These are phyloP conservation scores for Fomitopsis schrenkii DNA, from an alignment of 1,284 basidiomycete genomes.

Conservation along the genomic window DNA sequence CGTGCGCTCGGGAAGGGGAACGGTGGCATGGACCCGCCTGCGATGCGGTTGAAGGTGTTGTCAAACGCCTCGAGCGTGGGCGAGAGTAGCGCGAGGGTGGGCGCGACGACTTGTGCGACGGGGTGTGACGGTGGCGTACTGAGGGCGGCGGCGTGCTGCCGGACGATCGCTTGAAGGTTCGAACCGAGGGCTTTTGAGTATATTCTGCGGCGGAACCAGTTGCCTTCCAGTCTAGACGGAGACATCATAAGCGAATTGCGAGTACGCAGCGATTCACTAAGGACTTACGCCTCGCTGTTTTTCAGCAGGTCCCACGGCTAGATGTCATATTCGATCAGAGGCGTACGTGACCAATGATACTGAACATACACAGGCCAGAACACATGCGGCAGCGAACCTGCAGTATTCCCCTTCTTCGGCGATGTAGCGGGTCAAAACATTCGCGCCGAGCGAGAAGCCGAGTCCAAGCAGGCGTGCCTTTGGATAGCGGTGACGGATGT, in stretches of 20 bases:
- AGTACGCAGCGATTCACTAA: neutral
- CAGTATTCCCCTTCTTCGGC: slow-evolving; percentile 79
- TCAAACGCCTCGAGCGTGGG: slow-evolving; percentile 65
- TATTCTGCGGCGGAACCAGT: slow-evolving; percentile 62
- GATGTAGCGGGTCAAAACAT: slow-evolving; percentile 86
- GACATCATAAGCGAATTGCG: neutral
- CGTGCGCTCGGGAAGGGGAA: slow-evolving; percentile 78
- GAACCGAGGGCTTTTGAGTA: slow-evolving; percentile 84
- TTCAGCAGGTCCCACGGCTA: slow-evolving; percentile 76
- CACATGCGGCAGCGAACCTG: slow-evolving; percentile 74
- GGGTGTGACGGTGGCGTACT: slow-evolving; percentile 45
- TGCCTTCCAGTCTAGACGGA: slow-evolving; percentile 51
- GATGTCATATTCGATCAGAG: neutral
- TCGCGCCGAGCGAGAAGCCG: slow-evolving; percentile 93
- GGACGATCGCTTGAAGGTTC: slow-evolving; percentile 71
- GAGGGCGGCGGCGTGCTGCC: slow-evolving; percentile 51
- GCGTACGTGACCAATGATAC: neutral
- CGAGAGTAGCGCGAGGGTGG: slow-evolving; percentile 42
- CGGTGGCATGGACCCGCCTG: slow-evolving; percentile 74
- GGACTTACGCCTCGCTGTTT: slow-evolving; percentile 53
- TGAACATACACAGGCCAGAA: slow-evolving; percentile 72
- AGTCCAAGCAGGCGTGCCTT: slow-evolving; percentile 81
- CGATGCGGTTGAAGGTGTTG: slow-evolving; percentile 62
- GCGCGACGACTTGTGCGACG: slow-evolving; percentile 44
- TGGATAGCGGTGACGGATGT: slow-evolving; percentile 74